Base-by-base conservation (phyloP, 2,329 filamentous ascomycete species). In the Ophiocordyceps camponoti-saundersi region DNA sequence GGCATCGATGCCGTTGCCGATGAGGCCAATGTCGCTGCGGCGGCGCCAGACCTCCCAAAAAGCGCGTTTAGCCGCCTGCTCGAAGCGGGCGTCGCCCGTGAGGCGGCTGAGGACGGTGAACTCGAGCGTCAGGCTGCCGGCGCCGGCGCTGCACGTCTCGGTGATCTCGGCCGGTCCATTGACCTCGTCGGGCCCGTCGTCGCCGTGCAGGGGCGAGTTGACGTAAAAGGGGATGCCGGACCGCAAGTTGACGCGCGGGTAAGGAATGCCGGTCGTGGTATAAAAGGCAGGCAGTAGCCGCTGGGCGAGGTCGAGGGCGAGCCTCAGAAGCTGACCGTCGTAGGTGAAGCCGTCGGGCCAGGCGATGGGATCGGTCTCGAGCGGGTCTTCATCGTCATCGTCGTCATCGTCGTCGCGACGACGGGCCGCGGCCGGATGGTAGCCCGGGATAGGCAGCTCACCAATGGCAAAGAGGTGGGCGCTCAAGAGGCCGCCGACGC, bases 21-120 rank as follows among this genome's bases (percentile, higher is more conserved):
- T 82, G 22, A 98, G 71, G 4, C 86, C 87, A 55, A 95, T 86
- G 40, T 80, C 76, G 60, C 86, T 95, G 52, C 89, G 77, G 48
- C 85, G 74, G 42, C 81, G 72, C 92, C 92, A 98, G n/a, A 98
- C 86, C 22, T 89, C 84, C 88, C 90, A 95, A 57, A 98, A 98
- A 1, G 92, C 90, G 48, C 85, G 73, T 63, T 96, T 96, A 1
- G 86, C 90, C 16, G 85, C 73, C 57, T 84, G 79, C 62, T 98
- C 92, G 56, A 94, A 98, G n/a, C 85, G 78, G 11, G 73, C 68
- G 59, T 96, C 86, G 12, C 85, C 87, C 0, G 87, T 93, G 44
- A 98, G 70, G 22, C 92, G 78, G 57, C 88, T 95, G 44, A 98
- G 70, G 0, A 89, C 86, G 0, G 88, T 85, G 54, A 96, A 95